phyloP scores from a whole-genome alignment of 2,329 filamentous ascomycete species.

The Arachnopeziza araneosa region DNA sequence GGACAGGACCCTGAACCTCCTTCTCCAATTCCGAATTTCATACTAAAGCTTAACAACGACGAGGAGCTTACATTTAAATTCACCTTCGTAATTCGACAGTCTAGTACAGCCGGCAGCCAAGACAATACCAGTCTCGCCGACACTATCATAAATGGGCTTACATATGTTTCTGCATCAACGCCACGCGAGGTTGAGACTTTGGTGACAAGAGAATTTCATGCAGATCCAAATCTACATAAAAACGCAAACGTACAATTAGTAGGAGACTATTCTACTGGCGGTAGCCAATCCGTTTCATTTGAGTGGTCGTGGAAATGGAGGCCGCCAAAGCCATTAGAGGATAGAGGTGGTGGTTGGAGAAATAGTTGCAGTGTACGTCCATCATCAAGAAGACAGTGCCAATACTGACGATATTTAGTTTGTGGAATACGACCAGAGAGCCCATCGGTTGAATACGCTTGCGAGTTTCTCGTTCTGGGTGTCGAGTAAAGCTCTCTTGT shows the following conservation, averaged over 20 bases:
- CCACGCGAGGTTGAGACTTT: conserved; percentile 85
- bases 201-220: conserved; percentile 91
- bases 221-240: conserved; percentile 94
- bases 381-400: neutral
- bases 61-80: conserved; percentile 93
- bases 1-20: conserved; percentile 69
- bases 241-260: conserved; percentile 93
- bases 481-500: conserved; percentile 52
- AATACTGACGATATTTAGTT: conserved; percentile 50
- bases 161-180: conserved; percentile 85
- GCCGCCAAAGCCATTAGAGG: conserved; percentile 75
- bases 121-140: conserved; percentile 52
- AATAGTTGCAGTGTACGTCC: conserved; percentile 79
- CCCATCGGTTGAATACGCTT: conserved; percentile 80
- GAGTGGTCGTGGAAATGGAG: conserved; percentile 98
- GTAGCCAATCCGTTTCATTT: conserved; percentile 79
- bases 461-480: conserved; percentile 96
- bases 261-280: conserved; percentile 82
- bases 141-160: conserved; percentile 80
- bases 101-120: conserved; percentile 43
- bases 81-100: conserved; percentile 71
- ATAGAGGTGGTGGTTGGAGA: conserved; percentile 86
- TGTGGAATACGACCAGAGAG: conserved; percentile 92
- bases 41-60: conserved; percentile 82
- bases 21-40: conserved; percentile 59